These are phyloP conservation scores for Hygrocybe punicea DNA, from an alignment of 768 basidiomycete species.

Conservation along the genomic window DNA sequence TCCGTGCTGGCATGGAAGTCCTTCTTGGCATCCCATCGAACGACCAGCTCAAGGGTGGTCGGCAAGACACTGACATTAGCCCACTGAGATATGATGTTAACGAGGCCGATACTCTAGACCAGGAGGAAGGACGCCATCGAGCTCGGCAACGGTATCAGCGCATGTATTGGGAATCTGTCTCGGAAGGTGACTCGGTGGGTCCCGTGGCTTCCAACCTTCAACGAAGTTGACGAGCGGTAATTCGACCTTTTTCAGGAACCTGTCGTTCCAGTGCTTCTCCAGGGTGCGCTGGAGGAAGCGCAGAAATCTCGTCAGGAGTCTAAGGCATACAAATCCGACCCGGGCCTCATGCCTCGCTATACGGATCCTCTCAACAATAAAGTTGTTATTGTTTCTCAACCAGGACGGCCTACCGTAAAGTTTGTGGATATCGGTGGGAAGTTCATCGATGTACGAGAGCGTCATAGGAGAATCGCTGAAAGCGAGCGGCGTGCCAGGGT, in stretches of 20 bases:
- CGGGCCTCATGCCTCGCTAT: slow-evolving; percentile 38
- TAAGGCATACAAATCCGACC: slow-evolving; percentile 39
- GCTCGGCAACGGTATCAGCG: slow-evolving; percentile 65
- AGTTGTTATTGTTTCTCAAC: slow-evolving; percentile 37
- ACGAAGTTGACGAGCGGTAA: not conserved
- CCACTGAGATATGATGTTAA: slow-evolving; percentile 39
- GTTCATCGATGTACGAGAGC: slow-evolving; percentile 59
- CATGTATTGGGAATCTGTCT: slow-evolving; percentile 75
- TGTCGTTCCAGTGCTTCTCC: slow-evolving; percentile 54
- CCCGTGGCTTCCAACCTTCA: slow-evolving; percentile 1
- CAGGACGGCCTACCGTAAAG: slow-evolving; percentile 53
- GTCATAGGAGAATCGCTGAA: slow-evolving; percentile 46
- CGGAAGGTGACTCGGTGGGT: slow-evolving; percentile 61
- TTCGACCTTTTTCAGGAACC: slow-evolving; percentile 47
- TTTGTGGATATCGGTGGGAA: slow-evolving; percentile 74
- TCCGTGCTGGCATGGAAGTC: slow-evolving; percentile 76
- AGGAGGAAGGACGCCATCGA: slow-evolving; percentile 51
- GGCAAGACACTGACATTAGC: slow-evolving; percentile 12
- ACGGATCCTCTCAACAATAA: slow-evolving; percentile 39
- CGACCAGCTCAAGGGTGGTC: slow-evolving; percentile 1
- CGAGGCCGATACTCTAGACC: slow-evolving; percentile 61
- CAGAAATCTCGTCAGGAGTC: slow-evolving; percentile 32
- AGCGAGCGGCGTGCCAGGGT: slow-evolving; percentile 46
- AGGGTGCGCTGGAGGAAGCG: slow-evolving; percentile 43
- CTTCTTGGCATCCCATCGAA: slow-evolving; percentile 56